A percentile compares a stretch with the other conserved stretches of the same genome.
These are phyloP conservation scores for Naganishia kalamii DNA, from an alignment of 768 basidiomycete genomes.

Conservation along the genomic window DNA sequence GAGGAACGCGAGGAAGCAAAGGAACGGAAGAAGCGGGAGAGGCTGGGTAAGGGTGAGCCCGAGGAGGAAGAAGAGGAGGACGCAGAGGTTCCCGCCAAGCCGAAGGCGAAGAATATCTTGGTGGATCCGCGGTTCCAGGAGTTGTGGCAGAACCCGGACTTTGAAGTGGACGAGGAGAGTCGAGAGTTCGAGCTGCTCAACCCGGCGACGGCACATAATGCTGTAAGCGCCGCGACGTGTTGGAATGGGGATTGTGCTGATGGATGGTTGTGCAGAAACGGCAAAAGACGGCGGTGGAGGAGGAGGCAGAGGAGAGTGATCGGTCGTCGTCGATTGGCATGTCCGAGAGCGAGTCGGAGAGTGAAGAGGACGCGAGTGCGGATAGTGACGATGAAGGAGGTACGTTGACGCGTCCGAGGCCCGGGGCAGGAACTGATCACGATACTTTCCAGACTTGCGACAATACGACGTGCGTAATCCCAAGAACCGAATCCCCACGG, in stretches of 20 bases:
- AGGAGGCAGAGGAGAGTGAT: conserved; percentile 83
- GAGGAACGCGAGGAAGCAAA: conserved; percentile 55
- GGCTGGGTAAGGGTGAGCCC: conserved; percentile 45
- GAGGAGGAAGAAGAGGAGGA: conserved; percentile 52
- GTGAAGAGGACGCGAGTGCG: conserved; percentile 30
- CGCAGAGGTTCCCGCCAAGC: conserved; percentile 36
- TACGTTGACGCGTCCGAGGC: conserved; percentile 14
- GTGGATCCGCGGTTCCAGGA: conserved; percentile 82
- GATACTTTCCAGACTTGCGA: conserved; percentile 26
- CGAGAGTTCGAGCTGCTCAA: conserved; percentile 89
- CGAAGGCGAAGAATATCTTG: conserved; percentile 32
- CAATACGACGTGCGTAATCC: conserved; percentile 42
- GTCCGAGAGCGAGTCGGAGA: conserved; percentile 27
- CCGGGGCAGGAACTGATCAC: neutral
- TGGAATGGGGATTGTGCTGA: neutral
- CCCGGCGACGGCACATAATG: conserved; percentile 65
- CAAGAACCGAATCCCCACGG: conserved; percentile 8
- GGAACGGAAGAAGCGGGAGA: conserved; percentile 45
- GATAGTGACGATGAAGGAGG: conserved; percentile 30
- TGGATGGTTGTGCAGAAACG: conserved; percentile 31
- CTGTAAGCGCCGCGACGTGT: conserved; percentile 43
- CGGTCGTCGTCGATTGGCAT: conserved; percentile 45
- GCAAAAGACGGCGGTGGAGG: conserved; percentile 73
- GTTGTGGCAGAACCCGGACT: conserved; percentile 85
- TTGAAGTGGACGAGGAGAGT: conserved; percentile 78